Evolutionary conservation across 2,329 filamentous ascomycete species (phyloP), one percentile per base, ranked within the genome.

Genomic region (Grosmannia huntii): DNA sequence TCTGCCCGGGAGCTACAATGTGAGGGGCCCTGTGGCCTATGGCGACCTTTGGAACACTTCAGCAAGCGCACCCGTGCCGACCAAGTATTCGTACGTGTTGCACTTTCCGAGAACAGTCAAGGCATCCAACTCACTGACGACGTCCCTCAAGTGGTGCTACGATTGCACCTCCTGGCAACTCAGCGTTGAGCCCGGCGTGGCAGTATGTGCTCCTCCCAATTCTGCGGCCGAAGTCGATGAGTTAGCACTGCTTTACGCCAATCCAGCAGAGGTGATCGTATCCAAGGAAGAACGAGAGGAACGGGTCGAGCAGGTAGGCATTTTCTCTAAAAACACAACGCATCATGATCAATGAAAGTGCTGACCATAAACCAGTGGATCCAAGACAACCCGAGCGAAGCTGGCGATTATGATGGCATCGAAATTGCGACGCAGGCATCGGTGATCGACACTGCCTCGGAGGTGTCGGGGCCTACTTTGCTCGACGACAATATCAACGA

Each of bases 121-220:
- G 36, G 14, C 4, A 16, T 16, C 36, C 23, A 19, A 2, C 14
- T n/a, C 5, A 25, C 53, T 54, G 6, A 54, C 53, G 3, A 16
- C 4, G 2, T 23, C 50, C 71, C 69, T 70, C 69, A 49, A 72
- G 70, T 70, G 70, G 68, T 74, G 72, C 60, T 61, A 63, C 2
- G 55, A 61, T 5, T 74, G 72, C 59, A 68, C 66, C 0, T 62
- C 65, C 2, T 73, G 69, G 68, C 66, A 65, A n/a, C 48, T 59
- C 19, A 64, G 62, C 19, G 60, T 62, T 6, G 65, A 66, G 55
- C 63, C 60, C 5, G 62, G 66, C n/a, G 65, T 64, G 28, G 54
- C 60, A 3, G 66, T 65, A 4, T 64, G 59, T 53, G 61, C 62
- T 5, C 60, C 59, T 36, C 71, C 65, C 6, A 56, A 33, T 11